Base-by-base conservation (phyloP, 148 eudicot species). In the Vaccinium vitisidaea region DNA sequence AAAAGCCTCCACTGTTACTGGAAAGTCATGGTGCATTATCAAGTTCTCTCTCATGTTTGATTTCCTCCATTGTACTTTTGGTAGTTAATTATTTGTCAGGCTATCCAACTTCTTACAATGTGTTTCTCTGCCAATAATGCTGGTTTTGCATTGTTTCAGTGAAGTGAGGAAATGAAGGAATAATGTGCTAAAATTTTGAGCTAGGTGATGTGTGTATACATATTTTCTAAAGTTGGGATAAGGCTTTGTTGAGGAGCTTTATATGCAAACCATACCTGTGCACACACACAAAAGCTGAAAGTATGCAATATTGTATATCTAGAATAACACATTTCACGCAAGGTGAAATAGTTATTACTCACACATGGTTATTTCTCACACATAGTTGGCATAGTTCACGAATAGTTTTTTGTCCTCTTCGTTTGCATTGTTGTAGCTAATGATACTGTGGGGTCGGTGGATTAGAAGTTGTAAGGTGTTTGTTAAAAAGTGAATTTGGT, bases 1-100 rank as follows among this genome's bases (percentile, higher is more conserved):
- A 95, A 85, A 93, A 91, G 84, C 98, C 98, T 86, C 98, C 98
- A 46, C 85, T 95, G 65, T 83, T 95, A 83, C 77, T 95, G 90
- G 89, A 93, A 90, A 93, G 98, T 82, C 98, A 95, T 84, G 98
- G 98, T 94, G 88, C 23, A 82, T 84, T 84, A 36, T 56, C 80
- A n/a, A 75, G 13, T n/a, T 15, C 67, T 55, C 46, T 27, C 67
- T 15, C 32, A 30, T 53, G 77, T 39, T 48, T 9, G 25, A 48
- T 48, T 48, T 15, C 27, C 79, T 75, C 14, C 80, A 11, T 4
- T 25, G 19, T 50, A 77, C 27, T 50, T 77, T 11, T 12, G 7
- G 58, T 21, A 77, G 36, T 76, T 76, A n/a, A 5, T 23, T 23
- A 23, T 77, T 77, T 13, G 32, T 46, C 27, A 48, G 55, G 55